Conservation (phyloP, 192 early-diverging fungal genomes). For the Linnemannia exigua region DNA sequence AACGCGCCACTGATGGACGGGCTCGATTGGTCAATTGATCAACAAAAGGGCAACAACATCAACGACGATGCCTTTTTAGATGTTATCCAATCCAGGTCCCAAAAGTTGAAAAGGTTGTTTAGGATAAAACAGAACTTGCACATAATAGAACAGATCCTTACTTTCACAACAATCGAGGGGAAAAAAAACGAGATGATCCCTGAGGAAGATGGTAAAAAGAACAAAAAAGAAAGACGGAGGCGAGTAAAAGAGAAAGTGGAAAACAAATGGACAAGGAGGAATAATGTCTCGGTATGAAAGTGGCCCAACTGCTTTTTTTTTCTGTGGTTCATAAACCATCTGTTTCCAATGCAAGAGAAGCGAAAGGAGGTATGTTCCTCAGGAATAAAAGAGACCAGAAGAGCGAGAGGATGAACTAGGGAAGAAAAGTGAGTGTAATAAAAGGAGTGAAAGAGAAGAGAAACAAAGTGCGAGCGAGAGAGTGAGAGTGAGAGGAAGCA, state of each 20-base stretch:
- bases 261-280: background rate
- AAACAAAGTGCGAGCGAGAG: background rate
- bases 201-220: background rate
- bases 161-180: background rate
- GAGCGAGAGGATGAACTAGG: background rate
- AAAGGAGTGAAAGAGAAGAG: conserved; percentile 1
- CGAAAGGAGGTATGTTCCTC: background rate
- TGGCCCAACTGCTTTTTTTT: background rate
- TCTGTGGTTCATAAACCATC: background rate
- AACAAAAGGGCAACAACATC: background rate
- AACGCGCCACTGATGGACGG: background rate
- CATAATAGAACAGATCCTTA: background rate
- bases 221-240: background rate
- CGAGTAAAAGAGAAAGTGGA: background rate
- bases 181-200: background rate
- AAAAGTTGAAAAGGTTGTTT: no score
- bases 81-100: background rate
- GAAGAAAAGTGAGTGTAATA: background rate
- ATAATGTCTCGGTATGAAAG: background rate
- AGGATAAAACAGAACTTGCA: background rate
- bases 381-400: background rate
- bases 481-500: background rate
- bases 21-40: conserved; percentile 3
- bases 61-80: background rate
- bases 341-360: background rate